Conservation (phyloP, 352 stramenopile species). For the Phytophthora sp. region DNA sequence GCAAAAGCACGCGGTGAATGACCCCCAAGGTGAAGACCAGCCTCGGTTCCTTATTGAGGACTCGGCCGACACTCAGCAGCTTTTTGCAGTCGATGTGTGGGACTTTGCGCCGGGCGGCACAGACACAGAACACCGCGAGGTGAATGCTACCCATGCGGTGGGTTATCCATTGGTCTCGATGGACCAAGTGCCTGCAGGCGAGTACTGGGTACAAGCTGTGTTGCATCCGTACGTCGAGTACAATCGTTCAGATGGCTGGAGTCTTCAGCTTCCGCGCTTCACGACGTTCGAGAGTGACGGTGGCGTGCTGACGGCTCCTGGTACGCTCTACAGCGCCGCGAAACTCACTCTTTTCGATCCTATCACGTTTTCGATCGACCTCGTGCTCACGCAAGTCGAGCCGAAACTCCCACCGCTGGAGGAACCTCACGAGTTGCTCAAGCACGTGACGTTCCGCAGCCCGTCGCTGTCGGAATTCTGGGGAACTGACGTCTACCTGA, state of each 20-base stretch:
- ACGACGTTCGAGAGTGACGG: constrained; percentile 63
- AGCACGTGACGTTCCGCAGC: constrained; percentile 73
- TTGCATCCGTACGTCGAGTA: constrained; percentile 70
- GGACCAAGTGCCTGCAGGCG: constrained; percentile 47
- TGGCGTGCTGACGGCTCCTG: constrained; percentile 59
- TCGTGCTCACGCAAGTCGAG: constrained; percentile 58
- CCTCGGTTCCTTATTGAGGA: constrained; percentile 60
- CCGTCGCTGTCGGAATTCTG: constrained; percentile 68
- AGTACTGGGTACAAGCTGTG: constrained; percentile 73
- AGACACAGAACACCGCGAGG: constrained; percentile 41
- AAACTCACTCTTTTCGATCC: constrained; percentile 53
- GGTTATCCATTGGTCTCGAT: constrained; percentile 58
- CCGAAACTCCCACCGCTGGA: constrained; percentile 42
- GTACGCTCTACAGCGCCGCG: constrained; percentile 63
- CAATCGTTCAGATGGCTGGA: constrained; percentile 60
- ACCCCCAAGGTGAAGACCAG: constrained; percentile 56
- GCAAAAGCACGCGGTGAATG: constrained; percentile 49
- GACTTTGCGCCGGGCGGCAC: constrained; percentile 38
- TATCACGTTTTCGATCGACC: constrained; percentile 41
- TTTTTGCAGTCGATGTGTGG: constrained; percentile 70
- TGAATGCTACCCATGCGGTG: constrained; percentile 50
- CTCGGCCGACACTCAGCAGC: constrained; percentile 56
- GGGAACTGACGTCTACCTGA: constrained; percentile 70
- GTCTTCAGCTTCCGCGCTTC: constrained; percentile 56
- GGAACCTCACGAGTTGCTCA: constrained; percentile 59